These are phyloP conservation scores for Cladophialophora immunda DNA, from an alignment of 2,329 filamentous ascomycete genomes.

Conservation along the genomic window DNA sequence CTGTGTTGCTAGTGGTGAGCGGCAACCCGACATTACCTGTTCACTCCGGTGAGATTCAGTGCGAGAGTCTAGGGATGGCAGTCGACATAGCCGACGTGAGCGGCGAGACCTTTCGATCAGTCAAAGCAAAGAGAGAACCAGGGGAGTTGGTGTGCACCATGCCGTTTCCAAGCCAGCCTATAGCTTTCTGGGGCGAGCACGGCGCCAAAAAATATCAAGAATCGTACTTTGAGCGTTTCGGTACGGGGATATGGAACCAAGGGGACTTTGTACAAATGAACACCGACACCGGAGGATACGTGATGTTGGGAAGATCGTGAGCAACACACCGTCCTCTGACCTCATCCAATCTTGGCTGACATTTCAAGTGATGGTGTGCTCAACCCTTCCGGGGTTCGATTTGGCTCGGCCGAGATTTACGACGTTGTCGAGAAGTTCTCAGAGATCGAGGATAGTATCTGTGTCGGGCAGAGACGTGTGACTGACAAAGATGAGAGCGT, in stretches of 20 bases:
- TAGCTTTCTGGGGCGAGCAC: conserved; percentile 8
- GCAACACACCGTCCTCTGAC: not conserved
- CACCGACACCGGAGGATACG: conserved; percentile 11
- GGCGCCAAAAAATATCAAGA: conserved; percentile 5
- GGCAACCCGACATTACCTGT: conserved; percentile 75
- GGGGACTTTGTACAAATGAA: conserved; percentile 62
- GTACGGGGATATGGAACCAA: conserved; percentile 60
- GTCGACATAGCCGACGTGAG: conserved; percentile 16
- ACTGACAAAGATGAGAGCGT: conserved; percentile 27
- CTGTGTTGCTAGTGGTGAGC: conserved; percentile 37
- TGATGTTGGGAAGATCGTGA: conserved; percentile 26
- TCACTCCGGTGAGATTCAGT: conserved; percentile 65
- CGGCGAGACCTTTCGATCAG: not conserved
- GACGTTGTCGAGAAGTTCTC: conserved; percentile 57
- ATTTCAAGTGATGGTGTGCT: conserved; percentile 49
- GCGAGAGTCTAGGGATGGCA: conserved; percentile 58
- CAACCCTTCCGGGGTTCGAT: conserved; percentile 88
- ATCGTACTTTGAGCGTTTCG: conserved; percentile 6
- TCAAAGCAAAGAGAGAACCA: conserved; percentile 4
- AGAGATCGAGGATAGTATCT: conserved; percentile 17
- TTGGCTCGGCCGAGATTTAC: conserved; percentile 94
- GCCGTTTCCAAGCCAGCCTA: not conserved
- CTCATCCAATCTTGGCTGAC: not conserved
- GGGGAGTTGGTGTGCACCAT: conserved; percentile 12
- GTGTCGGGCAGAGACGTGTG: conserved; percentile 24